Conservation (phyloP, 257 asterid species). For the Paulownia fortunei region DNA sequence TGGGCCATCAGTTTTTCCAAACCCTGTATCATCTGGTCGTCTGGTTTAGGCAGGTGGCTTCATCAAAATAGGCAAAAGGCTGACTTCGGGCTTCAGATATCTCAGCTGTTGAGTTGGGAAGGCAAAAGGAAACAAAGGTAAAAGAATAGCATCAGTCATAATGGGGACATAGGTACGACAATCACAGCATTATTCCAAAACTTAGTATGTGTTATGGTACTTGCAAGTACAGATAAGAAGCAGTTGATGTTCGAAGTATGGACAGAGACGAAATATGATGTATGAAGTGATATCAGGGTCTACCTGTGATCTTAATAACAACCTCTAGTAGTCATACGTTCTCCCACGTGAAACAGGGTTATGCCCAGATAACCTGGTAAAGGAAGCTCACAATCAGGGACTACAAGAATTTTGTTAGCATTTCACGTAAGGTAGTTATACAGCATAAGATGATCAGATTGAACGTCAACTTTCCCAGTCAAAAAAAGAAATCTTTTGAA, state of each 20-base stretch:
- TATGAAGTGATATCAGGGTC: slow-evolving; percentile 45
- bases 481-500: background rate
- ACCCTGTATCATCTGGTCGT: slow-evolving; percentile 69
- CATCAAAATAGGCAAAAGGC: slow-evolving; percentile 59
- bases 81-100: slow-evolving; percentile 80
- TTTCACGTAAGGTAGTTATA: slow-evolving; percentile 22
- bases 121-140: slow-evolving; percentile 68
- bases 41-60: slow-evolving; percentile 86
- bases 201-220: slow-evolving; percentile 34
- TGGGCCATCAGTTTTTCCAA: slow-evolving; percentile 61
- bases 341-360: slow-evolving; percentile 87
- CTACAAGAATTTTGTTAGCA: too few species aligned
- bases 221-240: slow-evolving; percentile 37
- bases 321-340: slow-evolving; percentile 86
- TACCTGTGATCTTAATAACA: slow-evolving; percentile 69
- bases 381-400: slow-evolving; percentile 48
- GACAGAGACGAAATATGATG: slow-evolving; percentile 35
- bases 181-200: slow-evolving; percentile 41
- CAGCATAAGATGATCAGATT: slow-evolving; percentile 26
- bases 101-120: slow-evolving; percentile 72
- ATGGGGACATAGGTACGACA: slow-evolving; percentile 48
- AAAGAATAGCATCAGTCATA: slow-evolving; percentile 77
- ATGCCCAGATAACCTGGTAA: slow-evolving; percentile 89
- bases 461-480: slow-evolving; percentile 24
- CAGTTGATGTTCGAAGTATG: slow-evolving; percentile 28